Evolutionary conservation across 129 eudicot species (phyloP).

Genomic region (Ambrosia artemisiifolia): DNA sequence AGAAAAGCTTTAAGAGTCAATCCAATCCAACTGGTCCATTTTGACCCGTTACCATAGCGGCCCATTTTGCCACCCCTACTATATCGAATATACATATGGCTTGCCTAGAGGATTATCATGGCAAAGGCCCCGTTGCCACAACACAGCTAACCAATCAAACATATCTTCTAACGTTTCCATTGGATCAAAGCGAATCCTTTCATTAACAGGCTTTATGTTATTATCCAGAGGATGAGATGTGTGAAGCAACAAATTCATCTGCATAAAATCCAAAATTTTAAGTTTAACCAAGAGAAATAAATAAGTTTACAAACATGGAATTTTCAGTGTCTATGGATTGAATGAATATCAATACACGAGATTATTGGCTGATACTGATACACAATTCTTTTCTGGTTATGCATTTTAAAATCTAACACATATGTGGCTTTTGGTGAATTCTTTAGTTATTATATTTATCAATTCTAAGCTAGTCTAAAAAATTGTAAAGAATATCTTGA

Average conservation of each 20-base stretch:
- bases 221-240: slow-evolving; percentile 38
- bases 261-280: slow-evolving; percentile 11
- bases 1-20: not conserved
- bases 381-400: slow-evolving; percentile 3
- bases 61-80: not conserved
- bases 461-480: slow-evolving; percentile 3
- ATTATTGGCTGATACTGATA: not conserved
- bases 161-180: slow-evolving; percentile 59
- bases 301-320: not conserved
- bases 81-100: slow-evolving; percentile 15
- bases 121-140: slow-evolving; percentile 92
- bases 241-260: slow-evolving; percentile 72
- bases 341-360: not conserved
- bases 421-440: not conserved
- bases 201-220: slow-evolving; percentile 29
- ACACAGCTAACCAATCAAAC: slow-evolving; percentile 78
- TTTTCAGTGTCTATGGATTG: slow-evolving; percentile 1
- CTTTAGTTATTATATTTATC: not conserved
- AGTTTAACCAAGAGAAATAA: not conserved
- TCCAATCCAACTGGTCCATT: not conserved
- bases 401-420: not conserved
- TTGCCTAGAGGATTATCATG: slow-evolving; percentile 97
- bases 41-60: not conserved
- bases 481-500: not conserved
- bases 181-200: slow-evolving; percentile 32